Percentiles rank a stretch among this genome's conserved stretches.
phyloP scores from a whole-genome alignment of 1,284 basidiomycete genomes.

The Puccinia sorghi region DNA sequence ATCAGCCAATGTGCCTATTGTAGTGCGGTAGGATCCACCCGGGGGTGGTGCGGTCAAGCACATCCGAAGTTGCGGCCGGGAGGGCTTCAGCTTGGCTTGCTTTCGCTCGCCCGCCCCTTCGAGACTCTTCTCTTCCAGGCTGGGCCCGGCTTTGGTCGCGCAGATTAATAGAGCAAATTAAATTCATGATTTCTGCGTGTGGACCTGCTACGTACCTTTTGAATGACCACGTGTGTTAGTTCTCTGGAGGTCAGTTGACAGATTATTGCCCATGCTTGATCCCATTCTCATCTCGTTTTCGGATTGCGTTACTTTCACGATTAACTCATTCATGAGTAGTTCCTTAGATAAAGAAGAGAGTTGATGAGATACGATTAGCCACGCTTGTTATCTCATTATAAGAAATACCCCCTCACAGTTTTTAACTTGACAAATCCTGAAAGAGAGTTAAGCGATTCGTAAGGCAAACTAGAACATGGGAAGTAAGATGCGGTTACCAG shows the following conservation, averaged over 20 bases:
- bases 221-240: neutral
- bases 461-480: neutral
- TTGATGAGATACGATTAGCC: no score
- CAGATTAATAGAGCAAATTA: neutral
- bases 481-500: neutral
- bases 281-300: conserved; percentile 21
- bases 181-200: no score
- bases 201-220: neutral
- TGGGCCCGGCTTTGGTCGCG: neutral
- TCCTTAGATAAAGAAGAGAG: conserved; percentile 6
- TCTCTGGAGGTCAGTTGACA: neutral
- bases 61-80: conserved; percentile 15
- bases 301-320: conserved; percentile 11
- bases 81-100: neutral
- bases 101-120: neutral
- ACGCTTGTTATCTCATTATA: no score
- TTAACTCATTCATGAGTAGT: conserved; percentile 30
- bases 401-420: conserved; percentile 20
- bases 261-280: neutral
- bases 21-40: neutral
- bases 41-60: conserved; percentile 6
- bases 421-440: conserved; percentile 22
- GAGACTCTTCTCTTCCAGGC: neutral
- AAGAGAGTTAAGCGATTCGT: conserved; percentile 29
- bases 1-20: neutral